These are phyloP conservation scores for Volutella citrinella DNA, from an alignment of 2,329 filamentous ascomycete species.

Conservation along the genomic window DNA sequence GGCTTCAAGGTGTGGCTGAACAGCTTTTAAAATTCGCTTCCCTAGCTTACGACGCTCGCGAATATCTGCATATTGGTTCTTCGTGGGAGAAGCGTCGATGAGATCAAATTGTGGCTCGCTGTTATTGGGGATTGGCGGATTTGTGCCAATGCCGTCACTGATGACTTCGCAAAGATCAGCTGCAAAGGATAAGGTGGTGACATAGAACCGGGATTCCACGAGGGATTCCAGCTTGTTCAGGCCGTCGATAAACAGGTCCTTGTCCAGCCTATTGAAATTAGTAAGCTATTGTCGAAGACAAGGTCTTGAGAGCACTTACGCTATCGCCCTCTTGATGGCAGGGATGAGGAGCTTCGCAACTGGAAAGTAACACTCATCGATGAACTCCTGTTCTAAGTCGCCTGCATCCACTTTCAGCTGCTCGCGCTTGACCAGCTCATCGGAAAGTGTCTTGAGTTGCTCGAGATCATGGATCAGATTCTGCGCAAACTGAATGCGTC, in stretches of 20 bases:
- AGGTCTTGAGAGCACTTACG: too few species aligned
- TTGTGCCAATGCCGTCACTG: constrained; percentile 47
- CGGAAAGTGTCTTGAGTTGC: constrained; percentile 67
- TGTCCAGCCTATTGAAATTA: constrained; percentile 60
- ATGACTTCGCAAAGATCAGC: constrained; percentile 56
- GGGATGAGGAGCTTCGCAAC: constrained; percentile 73
- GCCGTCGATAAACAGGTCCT: constrained; percentile 54
- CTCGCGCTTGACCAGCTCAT: constrained; percentile 73
- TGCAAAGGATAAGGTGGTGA: constrained; percentile 54
- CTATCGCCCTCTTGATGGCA: constrained; percentile 74
- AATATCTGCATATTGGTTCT: constrained; percentile 60
- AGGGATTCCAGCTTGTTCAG: constrained; percentile 48
- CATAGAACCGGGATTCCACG: constrained; percentile 56
- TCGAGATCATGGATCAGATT: constrained; percentile 73
- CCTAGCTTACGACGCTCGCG: constrained; percentile 81
- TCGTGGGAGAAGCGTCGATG: constrained; percentile 48
- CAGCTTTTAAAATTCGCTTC: constrained; percentile 81
- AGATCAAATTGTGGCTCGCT: constrained; percentile 29
- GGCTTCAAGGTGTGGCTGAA: constrained; percentile 74
- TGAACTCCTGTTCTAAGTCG: constrained; percentile 71
- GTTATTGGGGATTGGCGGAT: constrained; percentile 24
- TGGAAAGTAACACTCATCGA: constrained; percentile 91
- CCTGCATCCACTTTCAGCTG: constrained; percentile 72
- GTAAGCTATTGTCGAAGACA: too few species aligned
- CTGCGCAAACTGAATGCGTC: constrained; percentile 86